Conservation (phyloP, 805 yeast genomes). For the Vanderwaltozyma polyspora region DNA sequence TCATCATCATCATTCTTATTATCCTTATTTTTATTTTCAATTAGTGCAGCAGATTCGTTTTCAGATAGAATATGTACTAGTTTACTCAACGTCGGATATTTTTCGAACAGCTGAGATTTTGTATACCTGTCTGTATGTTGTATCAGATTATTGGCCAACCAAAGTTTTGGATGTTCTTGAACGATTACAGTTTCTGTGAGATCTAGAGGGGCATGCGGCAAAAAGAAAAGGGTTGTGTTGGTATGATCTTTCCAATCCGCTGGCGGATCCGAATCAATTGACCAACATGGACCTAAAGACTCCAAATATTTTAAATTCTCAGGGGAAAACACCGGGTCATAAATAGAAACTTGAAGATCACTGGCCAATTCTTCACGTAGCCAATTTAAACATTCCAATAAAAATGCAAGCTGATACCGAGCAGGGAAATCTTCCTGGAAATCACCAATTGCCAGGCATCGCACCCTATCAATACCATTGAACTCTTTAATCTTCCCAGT, state of each 20-base stretch:
- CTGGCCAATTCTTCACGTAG: not conserved
- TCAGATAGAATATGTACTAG: conserved; percentile 17
- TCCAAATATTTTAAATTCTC: conserved; percentile 33
- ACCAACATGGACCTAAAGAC: conserved; percentile 18
- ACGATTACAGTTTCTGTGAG: conserved; percentile 35
- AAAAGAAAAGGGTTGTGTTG: conserved; percentile 36
- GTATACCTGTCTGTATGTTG: conserved; percentile 46
- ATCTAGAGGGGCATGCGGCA: conserved; percentile 67
- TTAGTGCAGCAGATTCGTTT: conserved; percentile 2
- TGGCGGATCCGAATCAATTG: conserved; percentile 14
- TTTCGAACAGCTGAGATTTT: conserved; percentile 30
- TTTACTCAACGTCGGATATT: conserved; percentile 36
- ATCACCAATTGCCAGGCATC: conserved; percentile 67
- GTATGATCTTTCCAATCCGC: conserved; percentile 15
- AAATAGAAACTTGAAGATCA: conserved; percentile 32
- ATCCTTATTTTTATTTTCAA: conserved; percentile 7
- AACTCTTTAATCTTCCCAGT: conserved; percentile 8
- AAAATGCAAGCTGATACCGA: conserved; percentile 52
- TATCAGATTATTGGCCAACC: conserved; percentile 42
- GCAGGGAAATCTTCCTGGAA: conserved; percentile 51
- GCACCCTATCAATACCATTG: conserved; percentile 25
- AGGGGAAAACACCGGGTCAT: conserved; percentile 52
- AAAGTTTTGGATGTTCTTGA: conserved; percentile 26
- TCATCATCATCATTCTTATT: conserved; percentile 5
- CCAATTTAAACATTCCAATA: conserved; percentile 32